A percentile compares a stretch with the other conserved stretches of the same genome.
These are phyloP conservation scores for Podospora bellae-mahoneyi DNA, from an alignment of 495 filamentous ascomycete species.

Conservation along the genomic window DNA sequence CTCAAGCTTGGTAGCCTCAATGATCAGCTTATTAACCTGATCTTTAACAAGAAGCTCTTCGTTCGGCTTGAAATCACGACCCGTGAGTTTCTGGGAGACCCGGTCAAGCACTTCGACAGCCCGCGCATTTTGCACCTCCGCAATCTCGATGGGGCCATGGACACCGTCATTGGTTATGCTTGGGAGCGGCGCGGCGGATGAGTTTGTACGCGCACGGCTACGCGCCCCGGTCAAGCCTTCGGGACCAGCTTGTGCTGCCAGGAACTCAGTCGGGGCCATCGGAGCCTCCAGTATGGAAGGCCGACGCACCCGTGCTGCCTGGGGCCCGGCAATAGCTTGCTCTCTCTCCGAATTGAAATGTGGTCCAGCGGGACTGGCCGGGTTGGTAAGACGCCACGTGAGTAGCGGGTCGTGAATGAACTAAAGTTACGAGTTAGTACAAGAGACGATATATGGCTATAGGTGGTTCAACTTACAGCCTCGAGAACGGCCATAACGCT, in stretches of 20 bases:
- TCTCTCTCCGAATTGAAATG: conserved; percentile 76
- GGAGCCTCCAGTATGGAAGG: conserved; percentile 70
- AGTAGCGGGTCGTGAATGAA: conserved; percentile 98
- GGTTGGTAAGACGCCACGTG: conserved; percentile 89
- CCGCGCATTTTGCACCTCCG: conserved; percentile 86
- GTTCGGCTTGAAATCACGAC: conserved; percentile 60
- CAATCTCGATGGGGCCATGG: conserved; percentile 40
- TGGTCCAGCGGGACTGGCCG: conserved; percentile 71
- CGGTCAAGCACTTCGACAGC: conserved; percentile 88
- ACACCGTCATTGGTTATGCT: conserved; percentile 38
- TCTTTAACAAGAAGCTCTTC: conserved; percentile 82
- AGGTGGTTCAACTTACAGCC: conserved; percentile 62
- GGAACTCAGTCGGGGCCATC: conserved; percentile 47
- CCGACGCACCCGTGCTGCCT: conserved; percentile 49
- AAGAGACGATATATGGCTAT: neutral
- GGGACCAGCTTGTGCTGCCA: conserved; percentile 42
- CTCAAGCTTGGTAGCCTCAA: conserved; percentile 92
- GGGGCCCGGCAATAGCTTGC: conserved; percentile 42
- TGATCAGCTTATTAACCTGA: conserved; percentile 90
- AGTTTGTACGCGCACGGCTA: conserved; percentile 53
- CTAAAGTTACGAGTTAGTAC: conserved; percentile 36
- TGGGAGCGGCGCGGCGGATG: conserved; percentile 33
- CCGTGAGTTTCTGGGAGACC: conserved; percentile 91
- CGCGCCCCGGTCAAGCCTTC: conserved; percentile 49
- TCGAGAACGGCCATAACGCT: conserved; percentile 97